phyloP scores from a whole-genome alignment of 1,284 basidiomycete genomes.

The Naganishia sp. region DNA sequence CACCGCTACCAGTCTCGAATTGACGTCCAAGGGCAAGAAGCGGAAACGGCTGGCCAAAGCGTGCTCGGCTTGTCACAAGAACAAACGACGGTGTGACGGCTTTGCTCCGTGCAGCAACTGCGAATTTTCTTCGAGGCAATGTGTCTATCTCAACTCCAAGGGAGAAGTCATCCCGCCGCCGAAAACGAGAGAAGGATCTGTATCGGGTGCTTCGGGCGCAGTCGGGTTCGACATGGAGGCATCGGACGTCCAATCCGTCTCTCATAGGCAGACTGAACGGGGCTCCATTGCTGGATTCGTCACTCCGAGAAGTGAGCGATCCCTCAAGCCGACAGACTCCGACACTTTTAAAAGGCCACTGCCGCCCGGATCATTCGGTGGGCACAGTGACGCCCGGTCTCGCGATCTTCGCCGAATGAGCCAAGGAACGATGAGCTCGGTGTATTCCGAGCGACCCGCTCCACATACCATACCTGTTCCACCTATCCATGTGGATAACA shows the following conservation, averaged over 20 bases:
- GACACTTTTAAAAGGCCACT: conserved; percentile 20
- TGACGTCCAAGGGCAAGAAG: conserved; percentile 53
- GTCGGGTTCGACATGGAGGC: conserved; percentile 1
- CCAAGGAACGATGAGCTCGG: conserved; percentile 15
- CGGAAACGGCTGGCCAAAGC: conserved; percentile 53
- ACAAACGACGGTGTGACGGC: conserved; percentile 58
- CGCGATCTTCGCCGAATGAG: conserved; percentile 14
- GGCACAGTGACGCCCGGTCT: conserved; percentile 1
- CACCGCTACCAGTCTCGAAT: conserved; percentile 41
- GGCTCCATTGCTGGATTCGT: not conserved
- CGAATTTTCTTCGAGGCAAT: conserved; percentile 56
- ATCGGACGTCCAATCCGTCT: conserved; percentile 5
- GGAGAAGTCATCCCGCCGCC: conserved; percentile 53
- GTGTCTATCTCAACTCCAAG: conserved; percentile 54
- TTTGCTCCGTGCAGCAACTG: conserved; percentile 58
- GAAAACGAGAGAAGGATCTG: conserved; percentile 46
- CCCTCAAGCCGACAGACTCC: not conserved
- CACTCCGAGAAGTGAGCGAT: conserved; percentile 1
- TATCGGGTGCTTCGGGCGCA: conserved; percentile 6
- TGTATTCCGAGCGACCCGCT: conserved; percentile 18
- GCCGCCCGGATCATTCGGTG: conserved; percentile 9
- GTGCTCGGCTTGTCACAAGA: conserved; percentile 56
- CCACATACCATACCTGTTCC: not conserved
- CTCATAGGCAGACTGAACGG: not conserved
- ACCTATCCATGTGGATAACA: not conserved